These are phyloP conservation scores for Lodderomyces oxycetoniae DNA, from an alignment of 1,139 yeast genomes.

Conservation along the genomic window DNA sequence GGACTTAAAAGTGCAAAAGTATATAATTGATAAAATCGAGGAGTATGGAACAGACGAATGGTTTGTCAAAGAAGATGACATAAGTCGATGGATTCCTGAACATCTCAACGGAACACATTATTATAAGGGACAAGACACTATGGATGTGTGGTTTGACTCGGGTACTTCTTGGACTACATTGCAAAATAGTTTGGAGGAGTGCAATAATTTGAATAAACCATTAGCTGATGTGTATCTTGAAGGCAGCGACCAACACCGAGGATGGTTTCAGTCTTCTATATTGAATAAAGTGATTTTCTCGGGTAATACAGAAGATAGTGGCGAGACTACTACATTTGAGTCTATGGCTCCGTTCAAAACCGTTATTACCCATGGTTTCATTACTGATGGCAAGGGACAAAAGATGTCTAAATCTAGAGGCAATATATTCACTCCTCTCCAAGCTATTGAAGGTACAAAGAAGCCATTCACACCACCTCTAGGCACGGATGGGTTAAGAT, in stretches of 20 bases:
- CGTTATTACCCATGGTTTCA: constrained; percentile 90
- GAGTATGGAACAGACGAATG: constrained; percentile 70
- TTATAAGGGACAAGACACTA: constrained; percentile 75
- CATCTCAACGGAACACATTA: constrained; percentile 30
- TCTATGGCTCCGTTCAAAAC: constrained; percentile 66
- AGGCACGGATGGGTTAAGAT: constrained; percentile 87
- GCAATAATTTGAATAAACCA: constrained; percentile 26
- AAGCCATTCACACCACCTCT: constrained; percentile 56
- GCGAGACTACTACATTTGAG: constrained; percentile 17
- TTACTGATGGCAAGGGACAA: constrained; percentile 75
- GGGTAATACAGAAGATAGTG: constrained; percentile 23
- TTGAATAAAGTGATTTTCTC: constrained; percentile 66
- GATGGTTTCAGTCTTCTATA: constrained; percentile 96
- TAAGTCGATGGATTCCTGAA: constrained; percentile 71
- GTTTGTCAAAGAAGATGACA: constrained; percentile 58
- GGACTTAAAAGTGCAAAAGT: constrained; percentile 47
- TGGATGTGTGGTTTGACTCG: constrained; percentile 99
- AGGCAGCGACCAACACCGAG: constrained; percentile 97
- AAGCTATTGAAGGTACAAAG: constrained; percentile 63
- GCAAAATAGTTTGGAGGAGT: constrained; percentile 15
- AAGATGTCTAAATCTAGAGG: constrained; percentile 96
- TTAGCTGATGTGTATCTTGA: constrained; percentile 81
- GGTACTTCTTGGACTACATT: constrained; percentile 89
- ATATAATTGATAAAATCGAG: constrained; percentile 50
- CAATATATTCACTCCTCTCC: constrained; percentile 66